Evolutionary conservation across 768 basidiomycete genomes (phyloP).

Genomic region (Sporobolomyces phaffii): DNA sequence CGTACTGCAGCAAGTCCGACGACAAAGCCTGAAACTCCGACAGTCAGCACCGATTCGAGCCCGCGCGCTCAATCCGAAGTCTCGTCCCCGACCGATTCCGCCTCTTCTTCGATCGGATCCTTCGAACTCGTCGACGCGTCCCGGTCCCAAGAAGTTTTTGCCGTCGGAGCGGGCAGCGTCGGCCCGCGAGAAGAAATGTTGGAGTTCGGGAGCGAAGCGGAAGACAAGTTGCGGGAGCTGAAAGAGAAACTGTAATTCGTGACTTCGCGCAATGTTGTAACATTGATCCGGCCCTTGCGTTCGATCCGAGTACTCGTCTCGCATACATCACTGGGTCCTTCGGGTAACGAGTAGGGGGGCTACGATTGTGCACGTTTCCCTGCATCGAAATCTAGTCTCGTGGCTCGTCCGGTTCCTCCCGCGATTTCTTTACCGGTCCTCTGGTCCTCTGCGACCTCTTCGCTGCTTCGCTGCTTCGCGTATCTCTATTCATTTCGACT

Average conservation of each 20-base stretch:
- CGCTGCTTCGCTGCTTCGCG: too few relatives aligned
- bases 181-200: conserved; percentile 10
- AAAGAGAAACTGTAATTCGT: conserved; percentile 2
- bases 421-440: too few relatives aligned
- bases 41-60: not conserved
- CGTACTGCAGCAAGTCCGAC: not conserved
- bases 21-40: not conserved
- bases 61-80: not conserved
- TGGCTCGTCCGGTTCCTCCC: too few relatives aligned
- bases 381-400: too few relatives aligned
- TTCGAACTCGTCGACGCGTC: conserved; percentile 11
- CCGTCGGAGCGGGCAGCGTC: conserved; percentile 7
- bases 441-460: too few relatives aligned
- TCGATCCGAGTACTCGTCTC: too few relatives aligned
- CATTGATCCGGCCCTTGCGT: too few relatives aligned
- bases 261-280: too few relatives aligned
- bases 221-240: conserved; percentile 1
- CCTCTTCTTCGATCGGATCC: not conserved
- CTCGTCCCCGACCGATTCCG: not conserved
- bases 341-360: too few relatives aligned
- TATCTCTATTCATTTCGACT: too few relatives aligned
- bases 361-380: too few relatives aligned
- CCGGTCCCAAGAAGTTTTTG: not conserved
- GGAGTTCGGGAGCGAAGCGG: not conserved
- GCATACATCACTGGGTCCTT: too few relatives aligned